Evolutionary conservation across 2,329 filamentous ascomycete genomes (phyloP), one percentile per base, ranked within the genome.

Genomic region (Pyricularia grisea): DNA sequence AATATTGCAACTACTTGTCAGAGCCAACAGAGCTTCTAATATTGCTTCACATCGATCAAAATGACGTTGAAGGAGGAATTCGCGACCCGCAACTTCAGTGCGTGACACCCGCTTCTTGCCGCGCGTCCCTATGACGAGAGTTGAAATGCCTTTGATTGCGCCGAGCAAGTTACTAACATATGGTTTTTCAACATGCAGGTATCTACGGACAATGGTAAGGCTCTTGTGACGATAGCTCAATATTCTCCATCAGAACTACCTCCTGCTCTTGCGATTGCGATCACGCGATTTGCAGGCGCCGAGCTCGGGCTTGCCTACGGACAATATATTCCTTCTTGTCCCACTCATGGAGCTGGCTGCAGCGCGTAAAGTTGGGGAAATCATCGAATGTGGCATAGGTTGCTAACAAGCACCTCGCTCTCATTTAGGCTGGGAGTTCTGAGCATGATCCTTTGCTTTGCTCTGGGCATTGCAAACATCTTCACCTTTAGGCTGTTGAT

Each of bases 201-300:
- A 91, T 91, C 80, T 91, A 91, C 76, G 89, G 87, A 79, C 89
- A 91, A 89, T 91, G 89, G 89, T 91, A 84, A 84, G 87, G 77
- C 25, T 67, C 55, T 71, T 25, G 30, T 23, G 28, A 63, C 12
- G 30, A 58, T 9, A 33, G 20, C 20, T 69, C 33, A 14, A 33
- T 68, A 28, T 7, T 17, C 33, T 30, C 33, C 28, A 70, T 17
- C 65, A 63, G 5, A 63, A 2, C 60, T 28, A 17, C 12, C 12
- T 27, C 27, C 14, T 7, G 23, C 11, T 63, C 25, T n/a, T n/a
- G n/a, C n/a, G n/a, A n/a, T 30, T 28, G 25, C 25, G 60, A 63
- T 28, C 14, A 30, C 60, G 12, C 27, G 25, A 63, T 28, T 63
- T 17, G 12, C 3, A 28, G 14, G 60, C 60, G 60, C 27, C 60